phyloP scores from a whole-genome alignment of 2,329 filamentous ascomycete species.

The Pseudogymnoascus sp. region DNA sequence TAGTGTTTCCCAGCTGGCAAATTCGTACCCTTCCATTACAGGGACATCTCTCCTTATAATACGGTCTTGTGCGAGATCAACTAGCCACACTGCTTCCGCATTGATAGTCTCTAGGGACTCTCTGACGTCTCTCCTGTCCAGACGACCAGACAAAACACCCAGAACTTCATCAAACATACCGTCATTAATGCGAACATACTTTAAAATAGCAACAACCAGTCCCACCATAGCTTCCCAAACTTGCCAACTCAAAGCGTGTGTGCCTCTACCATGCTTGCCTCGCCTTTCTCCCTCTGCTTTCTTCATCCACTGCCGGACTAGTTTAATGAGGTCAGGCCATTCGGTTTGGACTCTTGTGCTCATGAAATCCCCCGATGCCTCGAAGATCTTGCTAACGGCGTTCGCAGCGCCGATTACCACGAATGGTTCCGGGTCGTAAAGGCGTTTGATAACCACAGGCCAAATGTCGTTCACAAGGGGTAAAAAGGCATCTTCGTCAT shows the following conservation, averaged over 20 bases:
- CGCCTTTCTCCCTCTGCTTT: slow-evolving; percentile 33
- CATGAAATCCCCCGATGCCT: slow-evolving; percentile 72
- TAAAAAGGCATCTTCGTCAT: slow-evolving; percentile 74
- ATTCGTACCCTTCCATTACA: slow-evolving; percentile 33
- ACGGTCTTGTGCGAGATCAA: slow-evolving; percentile 40
- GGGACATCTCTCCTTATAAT: slow-evolving; percentile 32
- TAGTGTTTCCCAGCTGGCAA: slow-evolving; percentile 20
- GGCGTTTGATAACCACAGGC: slow-evolving; percentile 66
- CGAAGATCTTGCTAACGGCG: slow-evolving; percentile 60
- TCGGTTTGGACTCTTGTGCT: slow-evolving; percentile 63
- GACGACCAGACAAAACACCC: slow-evolving; percentile 46
- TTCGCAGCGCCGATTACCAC: slow-evolving; percentile 63
- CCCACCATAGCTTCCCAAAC: slow-evolving; percentile 55
- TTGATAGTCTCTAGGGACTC: slow-evolving; percentile 56
- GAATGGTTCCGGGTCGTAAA: slow-evolving; percentile 59
- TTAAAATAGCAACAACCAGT: slow-evolving; percentile 53
- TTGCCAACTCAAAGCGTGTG: slow-evolving; percentile 53
- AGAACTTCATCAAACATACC: slow-evolving; percentile 65
- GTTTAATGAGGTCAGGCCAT: slow-evolving; percentile 50
- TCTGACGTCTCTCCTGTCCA: slow-evolving; percentile 42
- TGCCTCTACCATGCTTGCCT: slow-evolving; percentile 37
- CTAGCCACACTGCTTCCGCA: slow-evolving; percentile 69
- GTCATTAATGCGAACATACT: slow-evolving; percentile 56
- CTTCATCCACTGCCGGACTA: slow-evolving; percentile 37
- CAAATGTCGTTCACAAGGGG: slow-evolving; percentile 86